Evolutionary conservation across 2,329 filamentous ascomycete genomes (phyloP).

Genomic region (Diatrype stigma): DNA sequence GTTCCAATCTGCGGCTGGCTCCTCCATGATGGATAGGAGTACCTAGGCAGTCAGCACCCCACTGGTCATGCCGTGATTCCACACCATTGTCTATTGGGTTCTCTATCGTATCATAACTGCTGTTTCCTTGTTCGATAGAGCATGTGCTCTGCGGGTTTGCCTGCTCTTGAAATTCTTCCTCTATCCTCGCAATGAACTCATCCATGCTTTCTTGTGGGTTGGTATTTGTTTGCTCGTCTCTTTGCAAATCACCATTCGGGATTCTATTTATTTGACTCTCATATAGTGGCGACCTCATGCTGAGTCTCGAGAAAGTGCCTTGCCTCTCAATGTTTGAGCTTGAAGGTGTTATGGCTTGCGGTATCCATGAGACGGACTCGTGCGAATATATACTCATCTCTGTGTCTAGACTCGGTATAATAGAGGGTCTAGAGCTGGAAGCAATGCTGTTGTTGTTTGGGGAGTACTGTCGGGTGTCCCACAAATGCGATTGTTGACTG

Average conservation of each 20-base stretch:
- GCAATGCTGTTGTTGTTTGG: background rate
- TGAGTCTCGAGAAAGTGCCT: constrained; percentile 9
- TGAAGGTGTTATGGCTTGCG: constrained; percentile 15
- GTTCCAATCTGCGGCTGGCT: background rate
- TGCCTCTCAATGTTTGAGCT: constrained; percentile 6
- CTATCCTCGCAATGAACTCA: constrained; percentile 32
- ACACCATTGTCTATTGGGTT: background rate
- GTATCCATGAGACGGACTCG: constrained; percentile 22
- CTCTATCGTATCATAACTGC: background rate
- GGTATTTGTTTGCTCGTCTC: background rate
- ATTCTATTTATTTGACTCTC: constrained; percentile 8
- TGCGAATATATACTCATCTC: constrained; percentile 8
- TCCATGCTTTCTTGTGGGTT: constrained; percentile 21
- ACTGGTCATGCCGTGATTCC: background rate
- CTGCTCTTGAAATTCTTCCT: constrained; percentile 19
- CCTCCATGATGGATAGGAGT: background rate
- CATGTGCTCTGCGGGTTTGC: background rate
- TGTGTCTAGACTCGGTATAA: background rate
- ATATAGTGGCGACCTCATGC: constrained; percentile 15
- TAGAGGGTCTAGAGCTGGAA: background rate
- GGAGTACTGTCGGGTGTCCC: background rate
- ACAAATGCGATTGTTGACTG: background rate
- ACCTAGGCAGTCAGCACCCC: background rate
- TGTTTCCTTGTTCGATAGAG: no score
- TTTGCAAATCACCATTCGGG: background rate